Evolutionary conservation across 805 yeast species (phyloP), one percentile per base, ranked within the genome.

Genomic region (Jamesozyma rosinii): DNA sequence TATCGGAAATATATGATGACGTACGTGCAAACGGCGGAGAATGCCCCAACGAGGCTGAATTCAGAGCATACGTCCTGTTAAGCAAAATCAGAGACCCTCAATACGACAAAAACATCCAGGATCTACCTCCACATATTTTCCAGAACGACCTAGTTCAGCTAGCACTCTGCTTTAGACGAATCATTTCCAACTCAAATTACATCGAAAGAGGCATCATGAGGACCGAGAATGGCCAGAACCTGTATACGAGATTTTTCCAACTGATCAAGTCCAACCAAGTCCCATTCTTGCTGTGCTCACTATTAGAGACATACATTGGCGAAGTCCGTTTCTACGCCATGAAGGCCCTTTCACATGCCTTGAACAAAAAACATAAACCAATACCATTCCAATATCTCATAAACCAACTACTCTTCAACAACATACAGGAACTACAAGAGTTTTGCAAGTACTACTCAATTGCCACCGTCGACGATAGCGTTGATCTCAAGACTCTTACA

Each of bases 1-100:
- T 92, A 30, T 74, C 84, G 2, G 96, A 92, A 57, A 84, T 88
- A 58, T 92, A 92, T 56, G 77, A 77, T 43, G 95, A 84, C 54
- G 80, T 81, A 10, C 69, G 94, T 36, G 76, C 79, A 22, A 71
- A 74, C 45, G 90, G 88, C 1, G 79, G 85, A 0, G 47, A 46
- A 5, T 76, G 84, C 35, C 84, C 88, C 0, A 85, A 87, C 53
- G 97, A 92, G 63, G 84, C 97, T 0, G 98, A 92, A 58, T 86
- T 92, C 56, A 73, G 97, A 52, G 89, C 95, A 0, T 92, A 89
- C 59, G 82, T 87, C 44, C 65, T 92, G 18, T 56, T 92, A 15
- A 77, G 88, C 51, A 90, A 87, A 52, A 65, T 85, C 8, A 71
- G 85, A 51, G 97, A 92, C 58, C 81, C 92, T 0, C 97, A 88